phyloP scores from a whole-genome alignment of 1,284 basidiomycete genomes.

The Fomitiporia mediterranea region DNA sequence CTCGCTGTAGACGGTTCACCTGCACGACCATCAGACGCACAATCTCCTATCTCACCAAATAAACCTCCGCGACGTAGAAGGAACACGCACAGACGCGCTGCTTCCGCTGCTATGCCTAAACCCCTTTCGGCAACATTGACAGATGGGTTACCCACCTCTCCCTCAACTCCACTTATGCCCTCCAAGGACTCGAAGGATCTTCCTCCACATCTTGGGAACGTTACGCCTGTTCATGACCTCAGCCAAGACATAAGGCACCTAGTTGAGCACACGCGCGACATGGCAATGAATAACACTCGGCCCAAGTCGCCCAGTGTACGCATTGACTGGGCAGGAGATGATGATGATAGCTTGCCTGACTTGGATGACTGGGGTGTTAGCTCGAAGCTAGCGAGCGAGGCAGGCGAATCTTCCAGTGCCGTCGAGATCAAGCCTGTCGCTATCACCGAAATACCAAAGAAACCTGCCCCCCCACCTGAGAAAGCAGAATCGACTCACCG shows the following conservation, averaged over 20 bases:
- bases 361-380: slow-evolving; percentile 76
- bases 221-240: slow-evolving; percentile 14
- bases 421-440: not conserved
- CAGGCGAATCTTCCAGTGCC: not conserved
- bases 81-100: slow-evolving; percentile 5
- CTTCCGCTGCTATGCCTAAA: slow-evolving; percentile 1
- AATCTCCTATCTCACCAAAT: slow-evolving; percentile 9
- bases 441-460: not conserved
- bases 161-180: slow-evolving; percentile 3
- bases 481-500: not conserved
- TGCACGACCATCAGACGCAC: not conserved
- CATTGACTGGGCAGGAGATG: slow-evolving; percentile 81
- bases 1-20: not conserved
- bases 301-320: slow-evolving; percentile 33
- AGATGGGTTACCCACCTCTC: not conserved
- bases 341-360: slow-evolving; percentile 76
- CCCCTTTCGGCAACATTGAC: not conserved
- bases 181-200: slow-evolving; percentile 9
- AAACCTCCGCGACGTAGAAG: slow-evolving; percentile 15
- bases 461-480: not conserved
- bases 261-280: slow-evolving; percentile 24
- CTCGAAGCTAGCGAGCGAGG: slow-evolving; percentile 26
- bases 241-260: slow-evolving; percentile 23
- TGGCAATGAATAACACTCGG: slow-evolving; percentile 22
- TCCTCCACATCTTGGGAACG: not conserved